These are phyloP conservation scores for Fragilariopsis cylindrus DNA, from an alignment of 108 stramenopile species.

Conservation along the genomic window DNA sequence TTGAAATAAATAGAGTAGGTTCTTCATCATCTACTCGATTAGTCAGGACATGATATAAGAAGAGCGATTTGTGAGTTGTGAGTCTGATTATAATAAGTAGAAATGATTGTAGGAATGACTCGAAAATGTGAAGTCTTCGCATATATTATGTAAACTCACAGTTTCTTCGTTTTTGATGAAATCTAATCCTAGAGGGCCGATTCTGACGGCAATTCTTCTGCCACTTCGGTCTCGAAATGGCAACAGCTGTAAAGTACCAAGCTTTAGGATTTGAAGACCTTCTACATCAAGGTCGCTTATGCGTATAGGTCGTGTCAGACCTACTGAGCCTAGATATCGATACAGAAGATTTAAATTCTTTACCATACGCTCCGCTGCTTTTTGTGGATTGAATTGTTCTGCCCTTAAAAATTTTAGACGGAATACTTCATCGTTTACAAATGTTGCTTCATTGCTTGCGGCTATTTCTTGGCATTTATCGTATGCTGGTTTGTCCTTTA, in stretches of 20 bases:
- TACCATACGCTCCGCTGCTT: slow-evolving; percentile 38
- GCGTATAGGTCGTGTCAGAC: slow-evolving; percentile 18
- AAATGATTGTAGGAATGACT: not conserved
- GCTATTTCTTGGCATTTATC: slow-evolving; percentile 1
- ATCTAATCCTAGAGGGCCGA: slow-evolving; percentile 10
- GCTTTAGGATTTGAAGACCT: not conserved
- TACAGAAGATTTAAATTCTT: slow-evolving; percentile 35
- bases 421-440: slow-evolving; percentile 23
- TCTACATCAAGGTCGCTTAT: slow-evolving; percentile 8
- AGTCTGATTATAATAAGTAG: not conserved
- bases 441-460: not conserved
- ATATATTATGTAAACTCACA: not conserved
- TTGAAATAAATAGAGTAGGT: not conserved
- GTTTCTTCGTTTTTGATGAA: slow-evolving; percentile 1
- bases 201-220: slow-evolving; percentile 2
- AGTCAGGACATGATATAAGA: not conserved
- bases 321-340: slow-evolving; percentile 24
- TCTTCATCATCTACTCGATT: slow-evolving; percentile 9
- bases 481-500: not conserved
- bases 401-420: slow-evolving; percentile 42
- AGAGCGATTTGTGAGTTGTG: not conserved
- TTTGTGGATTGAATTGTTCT: slow-evolving; percentile 20
- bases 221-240: slow-evolving; percentile 19
- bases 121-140: not conserved
- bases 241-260: slow-evolving; percentile 5